Evolutionary conservation across 495 filamentous ascomycete genomes (phyloP).

Genomic region (Melanomma pulvis-pyrius): DNA sequence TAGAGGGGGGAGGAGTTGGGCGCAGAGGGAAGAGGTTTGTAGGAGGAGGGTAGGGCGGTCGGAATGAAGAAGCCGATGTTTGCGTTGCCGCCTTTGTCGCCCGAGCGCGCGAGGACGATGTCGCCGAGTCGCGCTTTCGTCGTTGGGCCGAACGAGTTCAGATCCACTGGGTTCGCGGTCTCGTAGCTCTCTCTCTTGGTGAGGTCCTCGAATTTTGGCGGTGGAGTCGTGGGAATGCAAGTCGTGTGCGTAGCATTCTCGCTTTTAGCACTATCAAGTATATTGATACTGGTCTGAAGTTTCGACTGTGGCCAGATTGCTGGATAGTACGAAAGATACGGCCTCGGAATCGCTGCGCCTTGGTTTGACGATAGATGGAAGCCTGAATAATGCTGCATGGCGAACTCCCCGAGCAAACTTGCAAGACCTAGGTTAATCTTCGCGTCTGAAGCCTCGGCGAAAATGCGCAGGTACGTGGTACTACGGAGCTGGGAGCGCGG

Average conservation of each 20-base stretch:
- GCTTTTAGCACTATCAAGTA: slow-evolving; percentile 31
- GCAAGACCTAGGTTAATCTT: slow-evolving; percentile 19
- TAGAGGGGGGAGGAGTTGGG: background rate
- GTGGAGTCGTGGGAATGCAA: slow-evolving; percentile 14
- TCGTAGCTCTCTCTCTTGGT: slow-evolving; percentile 33
- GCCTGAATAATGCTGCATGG: slow-evolving; percentile 38
- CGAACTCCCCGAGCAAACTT: slow-evolving; percentile 24
- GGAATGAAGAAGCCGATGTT: slow-evolving; percentile 46
- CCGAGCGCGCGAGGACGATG: slow-evolving; percentile 42
- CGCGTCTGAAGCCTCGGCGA: slow-evolving; percentile 13
- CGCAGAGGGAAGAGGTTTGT: background rate
- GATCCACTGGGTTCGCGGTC: slow-evolving; percentile 24
- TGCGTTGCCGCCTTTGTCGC: slow-evolving; percentile 45
- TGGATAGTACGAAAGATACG: slow-evolving; percentile 38
- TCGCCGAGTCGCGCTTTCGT: slow-evolving; percentile 36
- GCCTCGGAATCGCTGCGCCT: slow-evolving; percentile 20
- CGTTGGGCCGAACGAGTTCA: slow-evolving; percentile 38
- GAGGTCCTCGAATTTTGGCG: slow-evolving; percentile 6
- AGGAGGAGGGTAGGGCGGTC: slow-evolving; percentile 15
- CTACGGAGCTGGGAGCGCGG: slow-evolving; percentile 21
- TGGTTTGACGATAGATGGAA: slow-evolving; percentile 32
- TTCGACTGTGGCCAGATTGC: slow-evolving; percentile 30
- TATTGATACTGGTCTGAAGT: slow-evolving; percentile 21
- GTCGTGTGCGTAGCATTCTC: background rate
- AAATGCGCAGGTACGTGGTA: slow-evolving; percentile 33